Base-by-base conservation (phyloP, 257 asterid genomes). In the Prunella vulgaris region DNA sequence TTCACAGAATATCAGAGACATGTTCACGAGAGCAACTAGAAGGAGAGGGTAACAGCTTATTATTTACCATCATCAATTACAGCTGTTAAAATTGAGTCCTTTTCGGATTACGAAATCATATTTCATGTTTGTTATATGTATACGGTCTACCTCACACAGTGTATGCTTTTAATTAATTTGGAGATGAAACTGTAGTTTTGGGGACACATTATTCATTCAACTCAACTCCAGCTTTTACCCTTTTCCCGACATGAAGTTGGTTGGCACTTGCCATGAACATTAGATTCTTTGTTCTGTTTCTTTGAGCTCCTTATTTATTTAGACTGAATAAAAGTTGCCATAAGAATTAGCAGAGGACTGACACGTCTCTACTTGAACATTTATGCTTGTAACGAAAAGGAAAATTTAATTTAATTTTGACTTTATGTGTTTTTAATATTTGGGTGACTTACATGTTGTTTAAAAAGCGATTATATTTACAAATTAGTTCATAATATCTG, bases 1-100 rank as follows among this genome's bases (percentile, higher is more conserved):
- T 76, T 84, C 97, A 14, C 83, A 84, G 3, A 94, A 89, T 72
- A 94, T 94, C 77, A 94, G 81, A 82, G 98, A 91, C 81, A 91
- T 94, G 97, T 94, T 94, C 81, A 83, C 77, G 75, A 74, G 93
- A 74, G 96, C 87, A 76, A 80, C 95, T 54, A 83, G 91, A 78
- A 89, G 75, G 67, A 78, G 83, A 60, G 86, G 80, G 60, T 88
- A 73, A 78, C 80, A 15, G 8, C 38, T 2, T 20, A n/a, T 46
- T 46, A 46, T 27, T 52, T 58, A 8, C 48, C 72, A 38, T 27
- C 32, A 64, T 27, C 32, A 64, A 46, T 53, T n/a, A 54, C 8
- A 51, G 10, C 17, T 52, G 27, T 52, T 17, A 2, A 8, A 17
- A 52, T 52, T 20, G 44, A 20, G 2, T 24, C 37, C 10, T 20